Percentiles rank a stretch among this genome's conserved stretches.
Conservation (phyloP, 495 filamentous ascomycete species). For the Penicillium atrosanguineum region DNA sequence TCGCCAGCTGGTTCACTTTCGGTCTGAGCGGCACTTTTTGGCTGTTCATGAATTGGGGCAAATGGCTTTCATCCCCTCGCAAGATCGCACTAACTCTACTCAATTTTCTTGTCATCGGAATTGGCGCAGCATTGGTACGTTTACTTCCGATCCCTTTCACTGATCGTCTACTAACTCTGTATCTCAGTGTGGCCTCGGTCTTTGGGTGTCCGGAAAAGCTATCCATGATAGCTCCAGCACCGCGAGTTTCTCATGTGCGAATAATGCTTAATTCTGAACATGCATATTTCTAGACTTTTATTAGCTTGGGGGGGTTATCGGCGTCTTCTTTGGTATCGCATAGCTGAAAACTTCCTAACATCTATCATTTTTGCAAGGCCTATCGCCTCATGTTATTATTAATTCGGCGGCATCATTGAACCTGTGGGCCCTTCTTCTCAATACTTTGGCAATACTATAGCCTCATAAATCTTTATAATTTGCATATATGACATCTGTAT, state of each 20-base stretch:
- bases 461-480: no score
- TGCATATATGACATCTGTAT: no score
- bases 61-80: conserved; percentile 25
- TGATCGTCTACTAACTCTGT: conserved; percentile 2
- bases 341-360: background rate
- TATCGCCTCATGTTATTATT: background rate
- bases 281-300: background rate
- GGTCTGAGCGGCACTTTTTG: conserved; percentile 44
- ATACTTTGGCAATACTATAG: no score
- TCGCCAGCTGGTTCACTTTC: conserved; percentile 46
- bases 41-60: conserved; percentile 38
- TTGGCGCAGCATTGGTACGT: conserved; percentile 38
- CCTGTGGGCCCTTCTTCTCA: no score
- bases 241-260: conserved; percentile 43
- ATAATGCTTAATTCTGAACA: conserved; percentile 26
- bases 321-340: background rate
- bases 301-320: background rate
- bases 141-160: background rate
- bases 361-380: background rate
- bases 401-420: no score
- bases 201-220: conserved; percentile 43
- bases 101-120: conserved; percentile 28
- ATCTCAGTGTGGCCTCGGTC: conserved; percentile 39
- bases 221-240: conserved; percentile 37
- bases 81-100: conserved; percentile 34